Percentiles rank a stretch among this genome's conserved stretches.
Evolutionary conservation across 768 basidiomycete genomes (phyloP).

Genomic region (Cystobasidium ongulense): DNA sequence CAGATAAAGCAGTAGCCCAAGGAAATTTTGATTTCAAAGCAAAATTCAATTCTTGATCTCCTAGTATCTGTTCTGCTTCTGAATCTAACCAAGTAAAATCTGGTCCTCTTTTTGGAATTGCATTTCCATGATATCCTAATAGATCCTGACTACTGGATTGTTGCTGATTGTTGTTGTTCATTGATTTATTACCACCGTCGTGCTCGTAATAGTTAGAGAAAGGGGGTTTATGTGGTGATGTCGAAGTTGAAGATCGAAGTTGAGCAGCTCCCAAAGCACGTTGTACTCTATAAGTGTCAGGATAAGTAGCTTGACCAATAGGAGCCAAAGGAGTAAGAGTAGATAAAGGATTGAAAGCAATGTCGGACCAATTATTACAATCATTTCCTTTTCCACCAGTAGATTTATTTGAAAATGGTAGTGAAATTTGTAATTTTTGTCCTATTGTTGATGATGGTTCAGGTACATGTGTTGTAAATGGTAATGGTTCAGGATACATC

Average conservation of each 20-base stretch:
- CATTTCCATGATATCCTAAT: not conserved
- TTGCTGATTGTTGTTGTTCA: not conserved
- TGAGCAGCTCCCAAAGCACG: not conserved
- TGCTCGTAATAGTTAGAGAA: not conserved
- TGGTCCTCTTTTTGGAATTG: not conserved
- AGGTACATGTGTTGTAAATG: not conserved
- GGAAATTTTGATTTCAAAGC: not conserved
- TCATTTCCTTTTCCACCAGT: not conserved
- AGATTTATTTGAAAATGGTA: not conserved
- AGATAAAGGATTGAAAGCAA: slow-evolving; percentile 27
- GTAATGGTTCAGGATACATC: slow-evolving; percentile 20
- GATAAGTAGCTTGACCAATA: not conserved
- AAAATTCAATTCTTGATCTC: not conserved
- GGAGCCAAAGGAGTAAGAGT: slow-evolving; percentile 23
- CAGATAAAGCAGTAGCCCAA: slow-evolving; percentile 8
- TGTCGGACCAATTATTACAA: not conserved
- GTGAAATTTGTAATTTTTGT: not conserved
- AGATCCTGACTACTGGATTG: not conserved
- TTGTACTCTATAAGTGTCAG: slow-evolving; percentile 6
- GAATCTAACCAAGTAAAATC: not conserved
- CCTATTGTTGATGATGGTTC: not conserved
- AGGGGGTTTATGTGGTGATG: not conserved
- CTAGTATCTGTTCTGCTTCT: not conserved
- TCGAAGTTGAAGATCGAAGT: not conserved
- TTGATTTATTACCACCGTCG: not conserved